These are phyloP conservation scores for Epichloe amarillans DNA, from an alignment of 2,329 filamentous ascomycete species.

Conservation along the genomic window DNA sequence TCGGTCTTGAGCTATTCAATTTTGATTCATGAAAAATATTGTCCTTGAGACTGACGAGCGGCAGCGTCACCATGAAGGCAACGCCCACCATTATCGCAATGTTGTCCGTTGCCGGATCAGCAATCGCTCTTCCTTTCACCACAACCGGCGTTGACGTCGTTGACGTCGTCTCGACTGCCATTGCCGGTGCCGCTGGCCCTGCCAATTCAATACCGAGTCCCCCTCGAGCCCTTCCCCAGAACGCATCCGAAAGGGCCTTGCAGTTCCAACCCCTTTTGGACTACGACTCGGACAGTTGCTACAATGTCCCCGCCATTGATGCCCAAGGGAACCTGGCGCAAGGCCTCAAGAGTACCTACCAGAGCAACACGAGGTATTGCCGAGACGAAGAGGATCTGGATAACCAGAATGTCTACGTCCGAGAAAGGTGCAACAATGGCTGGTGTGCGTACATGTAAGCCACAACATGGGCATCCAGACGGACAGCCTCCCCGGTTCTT, in stretches of 20 bases:
- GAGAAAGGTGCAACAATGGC: constrained; percentile 13
- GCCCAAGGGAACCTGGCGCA: constrained; percentile 16
- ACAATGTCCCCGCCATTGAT: constrained; percentile 19
- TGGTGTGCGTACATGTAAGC: constrained; percentile 15
- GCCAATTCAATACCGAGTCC: not conserved
- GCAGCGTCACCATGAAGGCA: not conserved
- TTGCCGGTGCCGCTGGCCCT: not conserved
- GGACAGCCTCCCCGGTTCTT: too few relatives aligned
- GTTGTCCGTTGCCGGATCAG: not conserved
- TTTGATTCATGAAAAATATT: too few relatives aligned
- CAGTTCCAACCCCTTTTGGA: constrained; percentile 7
- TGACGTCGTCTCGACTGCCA: not conserved
- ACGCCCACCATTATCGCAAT: not conserved
- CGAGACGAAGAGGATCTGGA: constrained; percentile 8
- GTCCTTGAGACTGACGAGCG: too few relatives aligned
- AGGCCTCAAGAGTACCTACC: constrained; percentile 11
- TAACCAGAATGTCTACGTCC: constrained; percentile 14
- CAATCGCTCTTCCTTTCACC: not conserved
- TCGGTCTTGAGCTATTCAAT: too few relatives aligned
- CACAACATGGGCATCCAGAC: too few relatives aligned
- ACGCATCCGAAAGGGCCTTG: constrained; percentile 1
- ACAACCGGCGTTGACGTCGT: not conserved
- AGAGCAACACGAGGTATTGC: constrained; percentile 5
- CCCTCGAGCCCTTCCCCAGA: constrained; percentile 2
- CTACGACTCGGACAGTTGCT: constrained; percentile 9